These are phyloP conservation scores for Lactarius psammicola DNA, from an alignment of 768 basidiomycete genomes.

Conservation along the genomic window DNA sequence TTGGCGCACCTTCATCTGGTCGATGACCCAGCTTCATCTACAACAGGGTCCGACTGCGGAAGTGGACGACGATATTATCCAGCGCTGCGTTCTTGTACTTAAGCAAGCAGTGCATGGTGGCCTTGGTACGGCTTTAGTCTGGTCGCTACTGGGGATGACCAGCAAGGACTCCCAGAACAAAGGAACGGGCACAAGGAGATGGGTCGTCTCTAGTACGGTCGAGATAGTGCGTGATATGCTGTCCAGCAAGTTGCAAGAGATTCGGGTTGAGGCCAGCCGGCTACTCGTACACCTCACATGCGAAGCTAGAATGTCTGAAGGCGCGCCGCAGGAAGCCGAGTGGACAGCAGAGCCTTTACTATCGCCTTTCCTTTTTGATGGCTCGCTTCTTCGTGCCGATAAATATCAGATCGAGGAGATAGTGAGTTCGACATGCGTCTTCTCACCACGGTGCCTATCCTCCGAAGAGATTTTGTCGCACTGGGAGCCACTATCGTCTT, in stretches of 20 bases:
- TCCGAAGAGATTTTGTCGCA: slow-evolving; percentile 12
- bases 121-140: slow-evolving; percentile 19
- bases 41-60: slow-evolving; percentile 4
- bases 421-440: background rate
- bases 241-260: slow-evolving; percentile 8
- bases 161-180: background rate
- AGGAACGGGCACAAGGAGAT: background rate
- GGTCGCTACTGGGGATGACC: slow-evolving; percentile 5
- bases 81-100: slow-evolving; percentile 19
- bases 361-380: slow-evolving; percentile 16
- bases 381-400: slow-evolving; percentile 21
- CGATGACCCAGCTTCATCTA: slow-evolving; percentile 21
- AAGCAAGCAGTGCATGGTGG: slow-evolving; percentile 19
- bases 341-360: slow-evolving; percentile 11
- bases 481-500: slow-evolving; percentile 14
- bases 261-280: slow-evolving; percentile 10
- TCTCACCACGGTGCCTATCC: slow-evolving; percentile 20
- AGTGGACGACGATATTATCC: slow-evolving; percentile 6
- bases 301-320: background rate
- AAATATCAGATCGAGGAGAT: slow-evolving; percentile 11
- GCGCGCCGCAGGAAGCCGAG: background rate
- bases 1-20: slow-evolving; percentile 27
- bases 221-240: slow-evolving; percentile 25
- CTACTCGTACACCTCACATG: slow-evolving; percentile 12
- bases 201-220: slow-evolving; percentile 3